Evolutionary conservation across 257 asterid genomes (phyloP), one percentile per base, ranked within the genome.

Genomic region (Gentiana dahurica): DNA sequence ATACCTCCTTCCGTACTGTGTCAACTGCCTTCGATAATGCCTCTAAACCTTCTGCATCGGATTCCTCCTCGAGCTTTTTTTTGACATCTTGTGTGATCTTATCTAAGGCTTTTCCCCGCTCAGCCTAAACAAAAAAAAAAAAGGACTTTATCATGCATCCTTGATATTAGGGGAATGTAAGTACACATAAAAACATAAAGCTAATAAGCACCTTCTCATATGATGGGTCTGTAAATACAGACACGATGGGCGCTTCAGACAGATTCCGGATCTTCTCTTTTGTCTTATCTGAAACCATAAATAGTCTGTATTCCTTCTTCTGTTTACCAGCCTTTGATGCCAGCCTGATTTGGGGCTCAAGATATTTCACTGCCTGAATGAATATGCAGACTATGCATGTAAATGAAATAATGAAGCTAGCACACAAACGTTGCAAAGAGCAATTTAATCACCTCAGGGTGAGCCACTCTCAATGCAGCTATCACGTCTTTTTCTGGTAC

Each of bases 51-150:
- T 92, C 97, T 36, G 83, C 91, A 47, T 92, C 78, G 34, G 83
- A 64, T 77, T 92, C 98, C 75, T 85, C 87, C 81, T 75, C 91
- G 1, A 92, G 89, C 41, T 43, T 60, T 74, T 74, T 77, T 68
- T 73, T 88, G 62, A 88, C 91, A 65, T 85, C 81, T 72, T 79
- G 76, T 3, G 81, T 72, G 50, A 92, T 88, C 59, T 78, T 88
- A 70, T 92, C 98, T 54, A 92, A 81, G 34, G 98, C 95, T 80
- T 80, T 94, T 51, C 98, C 98, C 53, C 98, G 84, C 54, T 85
- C 95, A 74, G 85, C 88, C 98, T 92, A 74, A 57, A 68, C 12
- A 72, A 37, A 60, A 43, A 61, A 43, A 61, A 9, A 35, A 65
- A 10, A 41, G 46, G 46, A 41, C 46, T 5, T 41, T 41, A 41